These are phyloP conservation scores for Exophiala dermatitidis DNA, from an alignment of 2,329 filamentous ascomycete species.

Conservation along the genomic window DNA sequence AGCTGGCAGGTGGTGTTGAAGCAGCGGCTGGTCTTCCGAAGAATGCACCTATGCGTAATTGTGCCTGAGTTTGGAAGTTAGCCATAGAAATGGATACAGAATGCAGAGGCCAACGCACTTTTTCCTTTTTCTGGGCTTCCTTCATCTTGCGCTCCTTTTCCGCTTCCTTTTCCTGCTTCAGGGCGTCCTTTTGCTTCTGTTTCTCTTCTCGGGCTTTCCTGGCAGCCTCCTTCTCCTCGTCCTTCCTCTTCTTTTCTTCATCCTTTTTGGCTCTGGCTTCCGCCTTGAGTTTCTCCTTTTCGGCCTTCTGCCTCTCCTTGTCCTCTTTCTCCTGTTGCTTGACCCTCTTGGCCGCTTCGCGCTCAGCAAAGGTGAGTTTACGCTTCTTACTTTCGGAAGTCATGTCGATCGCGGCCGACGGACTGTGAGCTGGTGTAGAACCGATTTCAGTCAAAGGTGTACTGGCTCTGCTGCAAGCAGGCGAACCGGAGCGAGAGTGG, in stretches of 20 bases:
- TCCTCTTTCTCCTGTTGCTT: conserved; percentile 32
- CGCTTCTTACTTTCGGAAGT: conserved; percentile 27
- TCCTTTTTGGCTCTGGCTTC: conserved; percentile 27
- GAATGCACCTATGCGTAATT: conserved; percentile 47
- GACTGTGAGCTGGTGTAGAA: conserved; percentile 13
- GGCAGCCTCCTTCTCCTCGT: conserved; percentile 35
- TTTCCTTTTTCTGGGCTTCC: conserved; percentile 40
- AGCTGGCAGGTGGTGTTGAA: conserved; percentile 25
- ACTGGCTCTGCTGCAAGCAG: conserved; percentile 7
- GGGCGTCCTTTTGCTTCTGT: conserved; percentile 38
- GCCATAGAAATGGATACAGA: conserved; percentile 26
- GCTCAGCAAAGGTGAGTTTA: conserved; percentile 26
- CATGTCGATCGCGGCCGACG: conserved; percentile 4
- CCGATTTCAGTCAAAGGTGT: conserved; percentile 22
- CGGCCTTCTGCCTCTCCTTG: conserved; percentile 27
- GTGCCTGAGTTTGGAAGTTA: conserved; percentile 34
- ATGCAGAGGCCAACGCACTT: conserved; percentile 30
- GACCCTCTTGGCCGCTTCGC: conserved; percentile 26
- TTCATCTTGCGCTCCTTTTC: conserved; percentile 32
- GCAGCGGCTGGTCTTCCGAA: conserved; percentile 38
- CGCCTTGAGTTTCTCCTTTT: conserved; percentile 25
- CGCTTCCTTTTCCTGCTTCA: conserved; percentile 36
- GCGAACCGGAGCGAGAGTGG: conserved; percentile 12
- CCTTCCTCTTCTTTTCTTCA: conserved; percentile 35
- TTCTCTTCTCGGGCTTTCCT: conserved; percentile 26